Percentiles rank a stretch among this genome's conserved stretches.
These are phyloP conservation scores for Penicillium janthinellum DNA, from an alignment of 2,329 filamentous ascomycete species.

Conservation along the genomic window DNA sequence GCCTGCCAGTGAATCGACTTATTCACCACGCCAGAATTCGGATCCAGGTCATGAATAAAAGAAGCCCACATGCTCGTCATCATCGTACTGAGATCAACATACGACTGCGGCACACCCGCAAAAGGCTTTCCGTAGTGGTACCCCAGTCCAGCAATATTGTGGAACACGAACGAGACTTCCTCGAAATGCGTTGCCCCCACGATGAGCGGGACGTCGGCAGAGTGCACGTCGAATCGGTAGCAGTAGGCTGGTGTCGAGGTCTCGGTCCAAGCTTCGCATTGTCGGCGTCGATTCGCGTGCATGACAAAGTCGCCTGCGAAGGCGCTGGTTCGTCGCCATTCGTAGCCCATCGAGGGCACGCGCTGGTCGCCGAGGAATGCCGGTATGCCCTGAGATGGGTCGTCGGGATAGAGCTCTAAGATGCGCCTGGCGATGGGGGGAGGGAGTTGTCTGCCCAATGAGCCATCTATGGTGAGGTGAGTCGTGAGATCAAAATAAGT, in stretches of 20 bases:
- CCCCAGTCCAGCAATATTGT: constrained; percentile 54
- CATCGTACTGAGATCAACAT: constrained; percentile 46
- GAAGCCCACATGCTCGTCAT: constrained; percentile 57
- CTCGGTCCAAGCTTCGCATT: constrained; percentile 55
- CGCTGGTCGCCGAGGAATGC: constrained; percentile 40
- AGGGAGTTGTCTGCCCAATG: constrained; percentile 27
- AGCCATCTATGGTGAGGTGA: constrained; percentile 27
- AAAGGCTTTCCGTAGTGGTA: constrained; percentile 45
- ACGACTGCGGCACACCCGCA: constrained; percentile 46
- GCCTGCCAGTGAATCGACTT: constrained; percentile 44
- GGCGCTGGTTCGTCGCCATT: constrained; percentile 59
- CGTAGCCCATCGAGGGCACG: constrained; percentile 43
- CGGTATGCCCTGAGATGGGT: constrained; percentile 53
- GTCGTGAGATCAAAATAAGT: background rate
- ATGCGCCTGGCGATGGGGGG: constrained; percentile 42
- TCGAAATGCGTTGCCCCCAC: constrained; percentile 58
- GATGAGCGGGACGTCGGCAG: constrained; percentile 47
- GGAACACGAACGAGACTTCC: constrained; percentile 58
- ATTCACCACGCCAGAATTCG: constrained; percentile 40
- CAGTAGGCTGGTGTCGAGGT: constrained; percentile 57
- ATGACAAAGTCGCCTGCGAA: constrained; percentile 59
- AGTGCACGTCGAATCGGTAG: constrained; percentile 62
- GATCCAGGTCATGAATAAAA: constrained; percentile 52
- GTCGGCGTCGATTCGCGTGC: constrained; percentile 58
- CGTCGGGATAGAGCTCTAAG: constrained; percentile 56